Evolutionary conservation across 805 yeast species (phyloP).

Genomic region (Priceomyces carsonii): DNA sequence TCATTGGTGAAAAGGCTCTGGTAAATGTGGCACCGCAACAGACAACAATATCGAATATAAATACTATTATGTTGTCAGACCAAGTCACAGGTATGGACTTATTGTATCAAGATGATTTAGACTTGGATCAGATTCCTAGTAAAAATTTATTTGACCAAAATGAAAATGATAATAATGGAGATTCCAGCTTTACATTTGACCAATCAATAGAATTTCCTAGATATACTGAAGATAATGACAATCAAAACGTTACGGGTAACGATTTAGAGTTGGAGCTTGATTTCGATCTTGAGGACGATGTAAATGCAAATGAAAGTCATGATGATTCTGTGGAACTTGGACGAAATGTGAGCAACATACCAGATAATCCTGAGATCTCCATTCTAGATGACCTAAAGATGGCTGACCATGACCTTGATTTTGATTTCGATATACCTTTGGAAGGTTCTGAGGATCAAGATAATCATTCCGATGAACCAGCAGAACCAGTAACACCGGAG

Average conservation of each 20-base stretch:
- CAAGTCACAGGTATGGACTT: constrained; percentile 79
- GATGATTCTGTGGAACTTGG: constrained; percentile 57
- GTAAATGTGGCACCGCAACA: constrained; percentile 61
- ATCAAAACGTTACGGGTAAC: constrained; percentile 17
- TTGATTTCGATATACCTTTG: constrained; percentile 43
- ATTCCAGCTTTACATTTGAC: constrained; percentile 43
- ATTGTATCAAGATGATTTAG: constrained; percentile 60
- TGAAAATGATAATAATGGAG: constrained; percentile 23
- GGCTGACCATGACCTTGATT: constrained; percentile 23
- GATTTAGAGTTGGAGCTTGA: constrained; percentile 56
- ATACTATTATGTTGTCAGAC: constrained; percentile 66
- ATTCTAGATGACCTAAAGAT: constrained; percentile 17
- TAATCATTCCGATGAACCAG: constrained; percentile 11
- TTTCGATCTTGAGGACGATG: constrained; percentile 32
- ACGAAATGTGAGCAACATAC: constrained; percentile 34
- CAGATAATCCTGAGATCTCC: constrained; percentile 26
- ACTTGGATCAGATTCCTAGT: constrained; percentile 28
- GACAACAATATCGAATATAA: constrained; percentile 60
- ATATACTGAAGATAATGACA: constrained; percentile 25
- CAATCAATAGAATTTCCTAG: constrained; percentile 71
- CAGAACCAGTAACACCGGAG: constrained; percentile 27
- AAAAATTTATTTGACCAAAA: constrained; percentile 23
- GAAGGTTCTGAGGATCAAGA: constrained; percentile 23
- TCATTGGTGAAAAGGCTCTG: constrained; percentile 27
- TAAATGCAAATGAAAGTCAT: constrained; percentile 24